These are phyloP conservation scores for Candida sp. DNA, from an alignment of 1,139 yeast species.

Conservation along the genomic window DNA sequence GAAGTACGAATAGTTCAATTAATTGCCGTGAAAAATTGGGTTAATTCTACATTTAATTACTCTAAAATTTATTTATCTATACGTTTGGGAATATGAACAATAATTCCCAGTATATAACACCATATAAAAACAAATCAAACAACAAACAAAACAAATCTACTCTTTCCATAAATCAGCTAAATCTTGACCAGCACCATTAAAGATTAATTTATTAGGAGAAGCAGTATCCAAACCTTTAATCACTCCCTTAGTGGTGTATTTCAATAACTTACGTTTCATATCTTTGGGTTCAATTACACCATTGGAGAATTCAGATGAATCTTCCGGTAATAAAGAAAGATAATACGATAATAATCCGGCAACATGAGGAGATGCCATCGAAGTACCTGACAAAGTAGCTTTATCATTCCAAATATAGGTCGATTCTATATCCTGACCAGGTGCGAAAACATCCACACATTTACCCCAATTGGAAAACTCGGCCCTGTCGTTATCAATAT, in stretches of 20 bases:
- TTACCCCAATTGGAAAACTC: conserved; percentile 42
- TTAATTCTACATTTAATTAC: too few relatives aligned
- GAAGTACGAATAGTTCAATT: too few relatives aligned
- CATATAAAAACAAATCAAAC: too few relatives aligned
- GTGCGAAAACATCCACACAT: conserved; percentile 45
- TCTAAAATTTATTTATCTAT: too few relatives aligned
- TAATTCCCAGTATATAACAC: too few relatives aligned
- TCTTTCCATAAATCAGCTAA: conserved; percentile 63
- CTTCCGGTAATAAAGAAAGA: conserved; percentile 39
- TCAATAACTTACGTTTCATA: conserved; percentile 34
- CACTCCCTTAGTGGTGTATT: conserved; percentile 33
- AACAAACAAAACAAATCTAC: neutral
- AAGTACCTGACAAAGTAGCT: conserved; percentile 39
- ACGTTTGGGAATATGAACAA: too few relatives aligned
- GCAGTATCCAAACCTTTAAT: conserved; percentile 59
- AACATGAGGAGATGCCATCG: conserved; percentile 45
- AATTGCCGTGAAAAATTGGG: too few relatives aligned
- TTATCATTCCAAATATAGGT: conserved; percentile 37
- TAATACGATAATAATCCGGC: conserved; percentile 40
- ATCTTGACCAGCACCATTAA: conserved; percentile 90
- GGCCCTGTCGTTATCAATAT: conserved; percentile 34
- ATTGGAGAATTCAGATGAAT: conserved; percentile 43
- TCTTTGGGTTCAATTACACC: conserved; percentile 37
- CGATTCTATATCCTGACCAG: conserved; percentile 40
- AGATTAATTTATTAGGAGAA: conserved; percentile 87